Base-by-base conservation (phyloP, 805 yeast genomes). In the Saturnispora sekii region DNA sequence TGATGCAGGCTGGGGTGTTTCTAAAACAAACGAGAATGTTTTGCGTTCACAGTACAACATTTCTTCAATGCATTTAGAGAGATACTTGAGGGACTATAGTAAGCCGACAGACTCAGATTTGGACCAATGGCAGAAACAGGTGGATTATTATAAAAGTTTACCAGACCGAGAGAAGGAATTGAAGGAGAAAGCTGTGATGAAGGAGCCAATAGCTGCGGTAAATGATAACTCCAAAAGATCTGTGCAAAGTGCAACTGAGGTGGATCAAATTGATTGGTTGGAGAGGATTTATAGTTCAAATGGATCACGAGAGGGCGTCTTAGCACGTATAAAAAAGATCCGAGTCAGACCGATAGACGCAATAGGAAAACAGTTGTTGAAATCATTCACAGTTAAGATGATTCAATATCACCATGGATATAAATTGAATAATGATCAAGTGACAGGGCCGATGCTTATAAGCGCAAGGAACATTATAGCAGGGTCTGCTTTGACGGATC, bases 1-100 rank as follows among this genome's bases (percentile, higher is more conserved):
- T 3, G 17, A 41, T 41, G 40, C 44, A 4, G 33, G 38, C 9
- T 41, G 43, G 43, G 43, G 43, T 14, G 38, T 11, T 41, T 41
- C 35, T 9, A 42, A 36, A 14, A 34, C 30, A 8, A 40, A 35
- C 10, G 30, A 35, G 15, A 4, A 29, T 10, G 34, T 42, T 21
- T 16, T 36, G 5, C 36, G 11, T 31, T 37, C 45, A 8, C 45
- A 42, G 21, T 42, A 42, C 32, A 42, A 42, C 10, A n/a, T 42
- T 10, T 18, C 38, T 15, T 26, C 15, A 10, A 14, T 3, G 7
- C 36, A 43, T 16, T 14, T 43, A 14, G 41, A 36, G n/a, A 28
- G 45, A 43, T 43, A 36, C 38, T 32, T 43, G 14, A 43, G 33
- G 18, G 28, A 43, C 18, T 43, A 43, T 26, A 14, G 28, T 6